A percentile compares a stretch with the other conserved stretches of the same genome.
Conservation (phyloP, 2,329 filamentous ascomycete genomes). For the Trichoderma brevicompactum region DNA sequence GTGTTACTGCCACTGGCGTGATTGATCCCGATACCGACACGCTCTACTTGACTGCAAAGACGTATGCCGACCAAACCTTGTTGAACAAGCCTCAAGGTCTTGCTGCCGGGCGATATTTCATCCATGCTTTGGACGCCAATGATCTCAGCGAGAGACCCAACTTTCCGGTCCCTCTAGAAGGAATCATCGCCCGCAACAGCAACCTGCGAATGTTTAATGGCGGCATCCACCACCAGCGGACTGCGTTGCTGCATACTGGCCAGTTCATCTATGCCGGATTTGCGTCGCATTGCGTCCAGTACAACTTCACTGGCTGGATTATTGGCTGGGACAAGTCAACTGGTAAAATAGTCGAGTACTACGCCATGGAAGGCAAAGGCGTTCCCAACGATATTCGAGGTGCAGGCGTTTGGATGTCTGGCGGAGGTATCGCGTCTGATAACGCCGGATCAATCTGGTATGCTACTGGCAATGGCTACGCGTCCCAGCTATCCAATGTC, state of each 20-base stretch:
- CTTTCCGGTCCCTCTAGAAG: slow-evolving; percentile 56
- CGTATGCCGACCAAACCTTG: slow-evolving; percentile 43
- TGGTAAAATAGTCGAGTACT: slow-evolving; percentile 45
- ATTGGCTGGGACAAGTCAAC: slow-evolving; percentile 53
- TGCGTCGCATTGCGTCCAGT: slow-evolving; percentile 60
- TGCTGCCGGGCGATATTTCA: slow-evolving; percentile 43
- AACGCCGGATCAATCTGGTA: slow-evolving; percentile 47
- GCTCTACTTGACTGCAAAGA: slow-evolving; percentile 51
- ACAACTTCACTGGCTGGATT: slow-evolving; percentile 59
- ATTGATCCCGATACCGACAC: slow-evolving; percentile 52
- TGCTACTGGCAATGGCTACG: slow-evolving; percentile 48
- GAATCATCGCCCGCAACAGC: slow-evolving; percentile 51
- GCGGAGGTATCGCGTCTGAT: slow-evolving; percentile 47
- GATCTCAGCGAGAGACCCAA: slow-evolving; percentile 45
- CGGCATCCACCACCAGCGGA: slow-evolving; percentile 57
- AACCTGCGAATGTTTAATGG: slow-evolving; percentile 54
- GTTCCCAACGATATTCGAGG: slow-evolving; percentile 45
- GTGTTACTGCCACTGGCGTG: slow-evolving; percentile 52
- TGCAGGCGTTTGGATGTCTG: slow-evolving; percentile 51
- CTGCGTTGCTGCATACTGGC: slow-evolving; percentile 51
- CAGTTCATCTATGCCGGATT: slow-evolving; percentile 57
- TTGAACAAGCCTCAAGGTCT: slow-evolving; percentile 41
- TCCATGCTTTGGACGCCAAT: slow-evolving; percentile 47
- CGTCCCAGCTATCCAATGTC: slow-evolving; percentile 44
- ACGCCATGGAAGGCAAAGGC: slow-evolving; percentile 48